Base-by-base conservation (phyloP, 352 stramenopile genomes). In the Globisporangium radiosum region DNA sequence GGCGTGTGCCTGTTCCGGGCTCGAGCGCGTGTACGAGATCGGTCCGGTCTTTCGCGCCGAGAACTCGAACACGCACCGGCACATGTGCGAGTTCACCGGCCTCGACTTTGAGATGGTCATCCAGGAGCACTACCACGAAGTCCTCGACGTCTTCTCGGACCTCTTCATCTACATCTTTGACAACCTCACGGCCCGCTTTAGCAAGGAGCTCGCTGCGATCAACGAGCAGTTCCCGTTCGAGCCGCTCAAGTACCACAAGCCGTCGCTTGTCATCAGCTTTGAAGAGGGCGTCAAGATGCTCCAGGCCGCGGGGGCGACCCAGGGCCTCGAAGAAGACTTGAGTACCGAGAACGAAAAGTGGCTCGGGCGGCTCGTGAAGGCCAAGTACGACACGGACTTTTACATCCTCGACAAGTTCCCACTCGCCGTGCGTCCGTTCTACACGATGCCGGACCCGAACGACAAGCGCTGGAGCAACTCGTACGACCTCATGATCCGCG, bases 371-470 rank as follows among this genome's bases (percentile, higher is more conserved):
- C 81, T 97, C 47, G 94, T 99, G 14, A 95, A 96, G 70, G 91
- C 97, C 56, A 99, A 99, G 84, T 99, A 99, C 72, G 90, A 92
- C 56, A 99, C 97, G 61, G 97, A 99, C 78, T 99, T 99, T 72
- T 99, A 98, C 85, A 99, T 99, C 59, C 92, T 99, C 74, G 97
- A 99, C 90, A 99, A 99, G 85, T 99, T 99, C 83, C 97, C 97
- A 39, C 71, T 99, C n/a, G 69, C 84, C 33, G 95, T 99, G 64
- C 90, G 97, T 73, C 97, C 97, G 58, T 99, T 99, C 78, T 99
- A 99, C 87, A 99, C 97, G 53, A 99, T 99, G 97, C 97, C 97
- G 10, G 92, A 98, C 79, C 95, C 96, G 52, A 89, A 91, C 33
- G 91, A 99, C 84, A 78, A 86, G 72, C 75, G 75, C 62, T 88